Evolutionary conservation across 352 stramenopile species (phyloP).

Genomic region (Phytophthora sansomeana): DNA sequence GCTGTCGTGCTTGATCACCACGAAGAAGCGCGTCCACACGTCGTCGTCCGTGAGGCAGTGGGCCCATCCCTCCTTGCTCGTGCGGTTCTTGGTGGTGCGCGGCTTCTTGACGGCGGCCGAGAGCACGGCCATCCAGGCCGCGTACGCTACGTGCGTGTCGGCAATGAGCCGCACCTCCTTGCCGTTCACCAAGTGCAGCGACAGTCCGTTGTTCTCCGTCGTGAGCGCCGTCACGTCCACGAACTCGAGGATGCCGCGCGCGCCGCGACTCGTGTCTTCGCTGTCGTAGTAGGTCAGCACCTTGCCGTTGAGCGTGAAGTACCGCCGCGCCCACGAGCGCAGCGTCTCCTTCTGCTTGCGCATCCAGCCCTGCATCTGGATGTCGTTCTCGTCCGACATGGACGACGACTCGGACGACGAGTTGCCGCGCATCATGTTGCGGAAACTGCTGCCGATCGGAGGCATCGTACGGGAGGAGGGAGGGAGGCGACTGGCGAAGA

Average conservation of each 20-base stretch:
- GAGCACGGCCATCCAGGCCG: conserved; percentile 78
- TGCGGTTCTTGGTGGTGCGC: conserved; percentile 54
- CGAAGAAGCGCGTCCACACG: conserved; percentile 77
- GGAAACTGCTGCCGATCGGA: conserved; percentile 62
- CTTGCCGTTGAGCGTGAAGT: conserved; percentile 80
- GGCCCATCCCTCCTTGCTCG: conserved; percentile 77
- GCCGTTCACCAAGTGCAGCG: conserved; percentile 65
- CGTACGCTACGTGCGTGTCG: conserved; percentile 82
- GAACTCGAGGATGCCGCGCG: conserved; percentile 75
- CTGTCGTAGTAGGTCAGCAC: conserved; percentile 84
- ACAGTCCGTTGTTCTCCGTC: conserved; percentile 81
- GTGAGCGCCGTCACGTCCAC: conserved; percentile 73
- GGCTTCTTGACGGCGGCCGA: conserved; percentile 71
- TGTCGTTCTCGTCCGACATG: conserved; percentile 70
- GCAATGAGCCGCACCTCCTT: conserved; percentile 83
- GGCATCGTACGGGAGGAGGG: too few relatives aligned
- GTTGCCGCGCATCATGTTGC: conserved; percentile 72
- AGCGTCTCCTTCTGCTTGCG: conserved; percentile 85
- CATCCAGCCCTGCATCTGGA: conserved; percentile 89
- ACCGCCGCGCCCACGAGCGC: conserved; percentile 70
- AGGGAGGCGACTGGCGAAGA: too few relatives aligned
- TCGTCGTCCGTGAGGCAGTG: conserved; percentile 81
- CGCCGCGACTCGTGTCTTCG: conserved; percentile 67
- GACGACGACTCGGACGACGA: conserved; percentile 61
- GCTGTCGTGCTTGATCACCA: conserved; percentile 79